phyloP scores from a whole-genome alignment of 2,329 filamentous ascomycete species.

The Calonectria pseudoreteaudii region DNA sequence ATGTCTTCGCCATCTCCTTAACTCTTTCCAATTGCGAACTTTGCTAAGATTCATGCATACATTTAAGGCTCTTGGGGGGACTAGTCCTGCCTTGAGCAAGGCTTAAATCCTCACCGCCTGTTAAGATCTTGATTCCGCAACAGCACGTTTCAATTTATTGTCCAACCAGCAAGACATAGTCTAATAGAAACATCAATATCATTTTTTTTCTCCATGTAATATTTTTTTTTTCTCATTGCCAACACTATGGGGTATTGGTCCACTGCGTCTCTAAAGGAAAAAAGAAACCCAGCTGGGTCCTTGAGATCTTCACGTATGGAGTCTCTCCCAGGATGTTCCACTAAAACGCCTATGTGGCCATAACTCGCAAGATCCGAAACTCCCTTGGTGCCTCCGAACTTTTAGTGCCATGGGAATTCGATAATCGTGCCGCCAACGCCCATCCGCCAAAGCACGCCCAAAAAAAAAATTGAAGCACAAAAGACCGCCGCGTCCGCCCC shows the following conservation, averaged over 20 bases:
- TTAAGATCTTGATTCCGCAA: neutral
- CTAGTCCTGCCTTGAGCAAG: neutral
- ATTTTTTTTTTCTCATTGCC: neutral
- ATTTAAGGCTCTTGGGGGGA: neutral
- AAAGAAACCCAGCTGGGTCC: neutral
- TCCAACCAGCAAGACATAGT: neutral
- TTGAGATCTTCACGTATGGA: neutral
- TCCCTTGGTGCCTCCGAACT: conserved; percentile 1
- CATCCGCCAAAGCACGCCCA: neutral
- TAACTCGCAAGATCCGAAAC: neutral
- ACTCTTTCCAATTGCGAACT: neutral
- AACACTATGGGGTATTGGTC: neutral
- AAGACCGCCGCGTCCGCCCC: conserved; percentile 10
- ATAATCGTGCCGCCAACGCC: conserved; percentile 19
- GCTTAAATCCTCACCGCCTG: neutral
- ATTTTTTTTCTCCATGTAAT: neutral
- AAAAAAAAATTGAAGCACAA: neutral
- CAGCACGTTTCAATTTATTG: neutral
- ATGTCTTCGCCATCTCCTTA: neutral
- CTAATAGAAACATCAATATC: neutral
- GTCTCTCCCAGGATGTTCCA: neutral
- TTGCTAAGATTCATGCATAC: neutral
- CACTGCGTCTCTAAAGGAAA: neutral
- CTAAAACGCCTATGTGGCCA: neutral
- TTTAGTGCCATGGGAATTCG: conserved; percentile 17